Evolutionary conservation across 2,329 filamentous ascomycete genomes (phyloP).

Genomic region (Pestalotiopsis sp.): DNA sequence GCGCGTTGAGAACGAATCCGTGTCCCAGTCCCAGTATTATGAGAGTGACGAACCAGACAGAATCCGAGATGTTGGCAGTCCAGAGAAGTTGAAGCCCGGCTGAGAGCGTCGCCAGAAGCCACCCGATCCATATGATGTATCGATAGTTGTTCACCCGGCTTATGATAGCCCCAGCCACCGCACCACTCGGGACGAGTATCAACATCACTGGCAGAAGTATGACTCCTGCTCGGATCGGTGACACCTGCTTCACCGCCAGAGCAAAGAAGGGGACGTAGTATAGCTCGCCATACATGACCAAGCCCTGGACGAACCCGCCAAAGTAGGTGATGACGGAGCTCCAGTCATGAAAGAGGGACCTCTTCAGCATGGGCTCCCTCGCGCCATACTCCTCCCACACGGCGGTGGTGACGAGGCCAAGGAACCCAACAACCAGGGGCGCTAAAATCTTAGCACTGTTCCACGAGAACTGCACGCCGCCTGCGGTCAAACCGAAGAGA

Average conservation of each 20-base stretch:
- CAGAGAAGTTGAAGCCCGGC: constrained; percentile 21
- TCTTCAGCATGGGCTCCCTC: constrained; percentile 15
- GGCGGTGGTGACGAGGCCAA: constrained; percentile 13
- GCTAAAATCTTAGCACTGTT: constrained; percentile 8
- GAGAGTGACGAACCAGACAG: constrained; percentile 19
- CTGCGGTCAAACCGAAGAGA: constrained; percentile 18
- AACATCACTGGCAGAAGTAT: constrained; percentile 15
- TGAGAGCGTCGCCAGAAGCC: constrained; percentile 14
- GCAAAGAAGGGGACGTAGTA: constrained; percentile 18
- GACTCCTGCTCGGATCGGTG: constrained; percentile 11
- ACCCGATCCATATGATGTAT: constrained; percentile 14
- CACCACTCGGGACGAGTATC: constrained; percentile 15
- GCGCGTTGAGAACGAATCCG: constrained; percentile 24
- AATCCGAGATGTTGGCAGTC: constrained; percentile 15
- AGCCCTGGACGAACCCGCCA: constrained; percentile 16
- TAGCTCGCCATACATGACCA: constrained; percentile 17
- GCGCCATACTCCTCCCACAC: constrained; percentile 14
- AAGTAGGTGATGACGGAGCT: constrained; percentile 16
- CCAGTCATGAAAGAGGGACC: constrained; percentile 13
- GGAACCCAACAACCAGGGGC: constrained; percentile 14
- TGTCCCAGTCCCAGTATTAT: constrained; percentile 22
- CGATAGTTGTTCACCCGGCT: constrained; percentile 16
- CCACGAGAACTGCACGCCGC: constrained; percentile 18
- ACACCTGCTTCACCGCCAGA: constrained; percentile 9
- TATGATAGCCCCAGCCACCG: constrained; percentile 13